Evolutionary conservation across 2,329 filamentous ascomycete genomes (phyloP), one percentile per base, ranked within the genome.

Genomic region (Apiospora hydei): DNA sequence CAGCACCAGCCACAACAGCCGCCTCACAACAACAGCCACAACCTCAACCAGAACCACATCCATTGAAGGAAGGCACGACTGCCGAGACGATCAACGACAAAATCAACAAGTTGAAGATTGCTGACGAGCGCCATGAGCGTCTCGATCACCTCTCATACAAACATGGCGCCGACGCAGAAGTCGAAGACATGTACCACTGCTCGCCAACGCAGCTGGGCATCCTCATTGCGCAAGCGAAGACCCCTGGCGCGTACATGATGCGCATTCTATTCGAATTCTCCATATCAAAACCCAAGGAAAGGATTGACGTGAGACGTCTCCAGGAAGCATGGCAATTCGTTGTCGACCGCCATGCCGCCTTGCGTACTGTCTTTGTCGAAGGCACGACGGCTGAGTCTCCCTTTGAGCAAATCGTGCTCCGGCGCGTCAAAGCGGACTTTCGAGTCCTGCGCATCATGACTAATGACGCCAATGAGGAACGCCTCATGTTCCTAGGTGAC

Each of bases 341-440:
- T 7, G 61, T 72, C 16, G 49, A 72, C 26, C 68, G 71, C 4
- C 71, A 72, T 67, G 26, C 71, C 21, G 53, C 61, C 18, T 57
- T 72, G 1, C 68, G 71, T 24, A 70, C 71, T 18, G 67, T 70
- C 38, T 72, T 72, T n/a, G 53, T 70, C 26, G 71, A 72, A 70
- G 71, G 69, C 26, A 70, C 34, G 30, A 72, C 67, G 16, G 38
- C 67, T 10, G 49, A 72, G 24, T 57, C 51, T 8, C 71, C 71
- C 8, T 34, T 72, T 6, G 71, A 72, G 26, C 71, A 72, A 66
- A 43, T 72, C 49, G 71, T 72, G n/a, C 44, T 72, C 5, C 71
- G 67, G 14, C 67, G 53, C n/a, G 67, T 69, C 38, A 69, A 69
- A 21, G 71, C 71, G 1, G 51, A 57, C 13, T 69, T 72, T 24